Evolutionary conservation across 495 filamentous ascomycete genomes (phyloP), one percentile per base, ranked within the genome.

Genomic region (Tuber borchii): DNA sequence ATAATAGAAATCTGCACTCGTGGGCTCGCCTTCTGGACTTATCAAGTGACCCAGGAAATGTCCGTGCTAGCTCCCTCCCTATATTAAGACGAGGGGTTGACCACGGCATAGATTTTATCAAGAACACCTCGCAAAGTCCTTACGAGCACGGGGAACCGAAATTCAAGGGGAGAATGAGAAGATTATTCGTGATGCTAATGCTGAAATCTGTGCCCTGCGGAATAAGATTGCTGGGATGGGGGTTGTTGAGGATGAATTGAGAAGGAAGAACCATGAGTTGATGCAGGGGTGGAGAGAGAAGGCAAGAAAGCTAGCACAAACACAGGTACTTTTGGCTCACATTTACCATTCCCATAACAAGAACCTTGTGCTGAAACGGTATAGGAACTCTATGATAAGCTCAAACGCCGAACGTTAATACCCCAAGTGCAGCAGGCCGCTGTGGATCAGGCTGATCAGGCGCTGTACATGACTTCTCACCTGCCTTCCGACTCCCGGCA

Each of bases 301-400:
- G 80, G 90, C 85, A 75, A 90, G 89, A 68, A 91, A 92, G 74
- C 87, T 93, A n/a, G 85, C 89, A 7, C 91, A 94, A 74, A 90
- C 90, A 31, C 93, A 93, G 51, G 80, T 82, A 71, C 17, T 45
- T 19, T 39, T 70, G 74, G 19, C 17, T 69, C 46, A 10, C 12
- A 14, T 46, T 26, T 71, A 22, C 6, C 45, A 48, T 48, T 48
- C 19, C 45, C 45, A 45, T 2, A 14, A 26, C 46, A 31, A 12
- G 44, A 37, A 46, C 45, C 40, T n/a, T 5, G 7, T 19, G 34
- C 17, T 61, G 31, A 46, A 44, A 56, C 26, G 26, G 31, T 40
- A 44, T n/a, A 82, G 78, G 92, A 94, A 77, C 87, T 97, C 8
- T 97, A 97, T 77, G 91, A 93, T 78, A 88, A 91, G 44, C 86